Conservation (phyloP, 2,329 filamentous ascomycete genomes). For the Bimuria novae-zelandiae region DNA sequence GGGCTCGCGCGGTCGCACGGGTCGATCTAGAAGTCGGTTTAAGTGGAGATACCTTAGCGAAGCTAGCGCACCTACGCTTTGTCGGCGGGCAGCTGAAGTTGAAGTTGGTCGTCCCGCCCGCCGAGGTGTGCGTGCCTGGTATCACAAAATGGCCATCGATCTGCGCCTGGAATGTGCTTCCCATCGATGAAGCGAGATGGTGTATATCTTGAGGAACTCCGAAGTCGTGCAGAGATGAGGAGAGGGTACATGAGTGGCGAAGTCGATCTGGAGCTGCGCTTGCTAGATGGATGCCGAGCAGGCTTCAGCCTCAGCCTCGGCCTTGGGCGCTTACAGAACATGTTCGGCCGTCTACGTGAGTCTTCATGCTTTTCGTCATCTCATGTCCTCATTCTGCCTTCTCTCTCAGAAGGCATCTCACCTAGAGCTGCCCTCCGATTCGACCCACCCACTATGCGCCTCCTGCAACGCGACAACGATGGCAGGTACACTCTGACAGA, state of each 20-base stretch:
- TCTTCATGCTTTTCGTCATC: slow-evolving; percentile 5
- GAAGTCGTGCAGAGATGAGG: not conserved
- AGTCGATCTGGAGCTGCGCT: no score
- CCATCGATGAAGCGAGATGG: slow-evolving; percentile 5
- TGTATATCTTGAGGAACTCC: slow-evolving; percentile 1
- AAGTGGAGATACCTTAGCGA: not conserved
- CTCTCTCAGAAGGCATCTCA: not conserved
- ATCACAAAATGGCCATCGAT: slow-evolving; percentile 15
- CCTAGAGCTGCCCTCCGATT: not conserved
- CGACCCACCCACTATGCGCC: slow-evolving; percentile 6
- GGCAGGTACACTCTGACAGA: slow-evolving; percentile 5
- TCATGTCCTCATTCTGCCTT: slow-evolving; percentile 3
- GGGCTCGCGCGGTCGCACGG: slow-evolving; percentile 14
- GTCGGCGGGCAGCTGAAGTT: slow-evolving; percentile 9
- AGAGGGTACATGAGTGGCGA: not conserved
- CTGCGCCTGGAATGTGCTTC: slow-evolving; percentile 9
- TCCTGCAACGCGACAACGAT: slow-evolving; percentile 10
- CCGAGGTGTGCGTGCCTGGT: slow-evolving; percentile 12
- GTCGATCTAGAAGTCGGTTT: not conserved
- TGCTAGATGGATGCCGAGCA: slow-evolving; percentile 2
- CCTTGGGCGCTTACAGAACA: slow-evolving; percentile 8
- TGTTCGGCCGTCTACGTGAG: slow-evolving; percentile 2
- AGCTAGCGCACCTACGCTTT: not conserved
- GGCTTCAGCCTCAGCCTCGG: slow-evolving; percentile 9
- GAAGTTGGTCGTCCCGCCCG: slow-evolving; percentile 20